Conservation (phyloP, 176 grass and related monocot species). For the Chloris gayana region DNA sequence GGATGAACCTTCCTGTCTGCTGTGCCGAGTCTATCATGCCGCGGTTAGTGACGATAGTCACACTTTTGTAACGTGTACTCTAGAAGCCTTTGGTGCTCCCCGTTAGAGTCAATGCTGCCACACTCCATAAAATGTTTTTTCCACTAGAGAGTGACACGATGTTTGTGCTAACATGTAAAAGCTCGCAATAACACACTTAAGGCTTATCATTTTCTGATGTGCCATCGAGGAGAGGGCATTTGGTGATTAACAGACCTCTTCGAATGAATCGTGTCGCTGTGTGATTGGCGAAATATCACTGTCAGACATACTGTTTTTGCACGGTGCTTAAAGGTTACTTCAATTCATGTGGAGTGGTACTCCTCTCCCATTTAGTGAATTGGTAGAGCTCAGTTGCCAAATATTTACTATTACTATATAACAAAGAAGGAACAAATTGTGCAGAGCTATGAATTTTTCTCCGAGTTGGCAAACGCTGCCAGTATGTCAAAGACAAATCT, state of each 20-base stretch:
- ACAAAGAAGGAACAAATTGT: not conserved
- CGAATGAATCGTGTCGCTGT: not conserved
- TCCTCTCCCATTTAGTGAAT: not conserved
- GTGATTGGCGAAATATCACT: not conserved
- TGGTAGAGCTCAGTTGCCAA: not conserved
- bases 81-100: not conserved
- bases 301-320: not conserved
- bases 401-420: not conserved
- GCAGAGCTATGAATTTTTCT: not conserved
- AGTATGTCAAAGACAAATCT: too few relatives aligned
- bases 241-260: not conserved
- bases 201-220: not conserved
- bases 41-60: not conserved
- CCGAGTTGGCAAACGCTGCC: not conserved
- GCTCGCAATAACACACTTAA: not conserved
- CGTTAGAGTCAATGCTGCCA: not conserved
- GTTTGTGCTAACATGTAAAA: not conserved
- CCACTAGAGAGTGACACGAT: not conserved
- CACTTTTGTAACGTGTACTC: not conserved
- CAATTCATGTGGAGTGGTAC: not conserved
- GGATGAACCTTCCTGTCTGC: not conserved
- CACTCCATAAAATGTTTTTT: not conserved
- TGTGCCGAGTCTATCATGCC: not conserved
- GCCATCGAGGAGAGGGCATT: slow-evolving; percentile 4
- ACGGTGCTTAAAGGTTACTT: not conserved